Evolutionary conservation across 2,329 filamentous ascomycete species (phyloP), one percentile per base, ranked within the genome.

Genomic region (Waltergamsia citrina): DNA sequence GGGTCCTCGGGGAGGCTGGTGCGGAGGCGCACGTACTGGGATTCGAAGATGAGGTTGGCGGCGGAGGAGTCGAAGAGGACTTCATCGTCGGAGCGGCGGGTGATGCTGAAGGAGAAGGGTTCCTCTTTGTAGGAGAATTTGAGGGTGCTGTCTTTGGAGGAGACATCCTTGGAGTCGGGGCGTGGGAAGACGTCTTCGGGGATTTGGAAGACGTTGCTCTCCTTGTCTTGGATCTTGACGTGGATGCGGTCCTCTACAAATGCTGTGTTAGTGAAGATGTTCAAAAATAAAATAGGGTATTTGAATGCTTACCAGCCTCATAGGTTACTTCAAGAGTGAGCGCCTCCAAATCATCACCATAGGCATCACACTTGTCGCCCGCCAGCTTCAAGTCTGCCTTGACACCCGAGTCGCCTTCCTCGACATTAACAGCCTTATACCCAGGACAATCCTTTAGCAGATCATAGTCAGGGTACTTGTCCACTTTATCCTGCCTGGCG

Each of bases 21-120:
- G 28, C 81, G 71, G 38, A 90, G 63, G 15, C 78, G 74, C 17
- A 92, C 56, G 47, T 86, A 92, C 53, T 92, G 84, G 9, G 74
- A 75, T 57, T 92, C 79, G 45, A 87, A 92, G 28, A 92, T 63
- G 9, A 92, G 59, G 7, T 66, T 63, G 4, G 72, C 70, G 1
- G 69, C 78, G 1, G 75, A 74, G 0, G 81, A 84, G 46, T 88
- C 78, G 28, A 88, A 87, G 4, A 88, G 56, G 2, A 75, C 63
- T 21, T 69, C 63, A 0, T 54, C 48, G 2, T 57, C 59, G 24
- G 48, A 48, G 6, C 45, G 40, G 6, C 65, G 57, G 6, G 48
- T 54, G 8, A 88, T 66, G 0, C 63, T 67, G 57, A 87, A 87
- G 9, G 71, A 77, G 57, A 86, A 85, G 0, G 82, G 82, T 3